phyloP scores from a whole-genome alignment of 768 basidiomycete species.

The Boletus subparvulus region DNA sequence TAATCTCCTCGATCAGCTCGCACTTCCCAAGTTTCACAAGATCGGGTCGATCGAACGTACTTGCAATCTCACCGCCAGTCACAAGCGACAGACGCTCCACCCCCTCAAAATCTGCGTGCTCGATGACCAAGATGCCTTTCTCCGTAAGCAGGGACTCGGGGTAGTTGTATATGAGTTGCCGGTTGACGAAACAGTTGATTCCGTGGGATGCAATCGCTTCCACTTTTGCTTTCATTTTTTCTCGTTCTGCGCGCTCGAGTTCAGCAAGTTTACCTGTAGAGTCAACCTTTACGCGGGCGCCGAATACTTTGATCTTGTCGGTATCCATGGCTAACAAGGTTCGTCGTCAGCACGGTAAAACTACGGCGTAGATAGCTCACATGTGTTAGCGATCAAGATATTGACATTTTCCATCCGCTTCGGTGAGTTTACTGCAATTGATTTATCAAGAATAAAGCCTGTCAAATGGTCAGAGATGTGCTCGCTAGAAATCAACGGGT shows the following conservation, averaged over 20 bases:
- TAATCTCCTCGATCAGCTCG: conserved; percentile 96
- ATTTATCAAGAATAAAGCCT: conserved; percentile 98
- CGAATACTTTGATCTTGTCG: conserved; percentile 99
- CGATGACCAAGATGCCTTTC: conserved; percentile 92
- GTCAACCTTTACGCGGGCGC: conserved; percentile 94
- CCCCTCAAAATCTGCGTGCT: conserved; percentile 99
- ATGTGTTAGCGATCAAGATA: conserved; percentile 97
- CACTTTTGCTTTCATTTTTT: conserved; percentile 99
- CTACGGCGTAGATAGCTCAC: conserved; percentile 44
- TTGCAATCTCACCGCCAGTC: conserved; percentile 96
- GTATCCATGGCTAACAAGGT: conserved; percentile 88
- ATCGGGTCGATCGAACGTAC: conserved; percentile 91
- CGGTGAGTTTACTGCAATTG: conserved; percentile 90
- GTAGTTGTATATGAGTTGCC: conserved; percentile 99
- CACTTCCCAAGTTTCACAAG: conserved; percentile 90
- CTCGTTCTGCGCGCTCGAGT: conserved; percentile 93
- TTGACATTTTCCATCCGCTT: conserved; percentile 94
- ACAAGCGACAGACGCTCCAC: conserved; percentile 95
- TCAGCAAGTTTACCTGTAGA: conserved; percentile 96
- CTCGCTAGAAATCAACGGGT: background rate
- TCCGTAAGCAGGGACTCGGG: conserved; percentile 95
- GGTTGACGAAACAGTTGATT: conserved; percentile 96
- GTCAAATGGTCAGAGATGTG: background rate
- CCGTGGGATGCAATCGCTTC: conserved; percentile 92
- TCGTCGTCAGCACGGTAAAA: background rate